Percentiles rank a stretch among this genome's conserved stretches.
phyloP scores from a whole-genome alignment of 306 rosid genomes.

The Acacia confusa region DNA sequence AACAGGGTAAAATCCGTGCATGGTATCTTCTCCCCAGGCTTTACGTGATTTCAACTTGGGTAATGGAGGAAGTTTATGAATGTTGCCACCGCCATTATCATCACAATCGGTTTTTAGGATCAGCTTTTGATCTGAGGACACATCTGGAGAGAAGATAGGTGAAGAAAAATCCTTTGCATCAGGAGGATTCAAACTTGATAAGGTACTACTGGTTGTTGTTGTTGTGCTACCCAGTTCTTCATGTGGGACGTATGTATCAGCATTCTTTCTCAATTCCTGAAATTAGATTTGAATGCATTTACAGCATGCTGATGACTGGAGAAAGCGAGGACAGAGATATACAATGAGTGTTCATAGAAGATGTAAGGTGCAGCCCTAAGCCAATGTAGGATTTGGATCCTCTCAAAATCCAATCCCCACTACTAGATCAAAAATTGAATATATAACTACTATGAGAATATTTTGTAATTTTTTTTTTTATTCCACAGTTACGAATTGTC shows the following conservation, averaged over 20 bases:
- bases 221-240: slow-evolving; percentile 47
- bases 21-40: slow-evolving; percentile 40
- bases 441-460: too few species aligned
- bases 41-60: neutral
- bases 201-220: slow-evolving; percentile 42
- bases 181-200: slow-evolving; percentile 49
- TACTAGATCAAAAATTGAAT: too few species aligned
- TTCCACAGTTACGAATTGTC: too few species aligned
- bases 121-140: slow-evolving; percentile 28
- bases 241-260: slow-evolving; percentile 27
- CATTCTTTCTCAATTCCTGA: slow-evolving; percentile 44
- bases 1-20: slow-evolving; percentile 37
- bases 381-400: too few species aligned
- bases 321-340: neutral
- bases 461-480: too few species aligned
- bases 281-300: slow-evolving; percentile 20
- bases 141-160: slow-evolving; percentile 39
- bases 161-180: slow-evolving; percentile 48
- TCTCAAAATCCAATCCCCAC: too few species aligned
- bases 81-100: slow-evolving; percentile 29
- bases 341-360: neutral
- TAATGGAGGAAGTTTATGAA: slow-evolving; percentile 50
- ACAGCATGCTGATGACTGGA: neutral
- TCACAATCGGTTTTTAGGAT: slow-evolving; percentile 27
- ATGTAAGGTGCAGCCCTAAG: neutral